A percentile compares a stretch with the other conserved stretches of the same genome.
Conservation (phyloP, 2,329 filamentous ascomycete genomes). For the Camillea tinctor region DNA sequence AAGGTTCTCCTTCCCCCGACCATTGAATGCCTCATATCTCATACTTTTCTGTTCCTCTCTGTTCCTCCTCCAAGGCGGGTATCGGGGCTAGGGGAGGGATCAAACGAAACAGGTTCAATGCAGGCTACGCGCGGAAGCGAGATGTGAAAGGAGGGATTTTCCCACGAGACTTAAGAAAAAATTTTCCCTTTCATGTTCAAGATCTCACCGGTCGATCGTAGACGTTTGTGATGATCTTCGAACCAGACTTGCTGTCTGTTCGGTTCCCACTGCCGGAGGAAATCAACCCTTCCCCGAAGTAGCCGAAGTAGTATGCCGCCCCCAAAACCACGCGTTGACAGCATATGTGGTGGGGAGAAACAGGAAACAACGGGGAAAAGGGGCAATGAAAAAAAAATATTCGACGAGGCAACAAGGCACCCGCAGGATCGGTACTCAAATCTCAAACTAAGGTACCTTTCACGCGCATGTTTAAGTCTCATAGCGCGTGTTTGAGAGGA, state of each 20-base stretch:
- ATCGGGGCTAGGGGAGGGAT: too few relatives aligned
- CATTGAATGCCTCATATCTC: not conserved
- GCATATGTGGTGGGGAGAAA: not conserved
- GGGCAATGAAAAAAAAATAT: not conserved
- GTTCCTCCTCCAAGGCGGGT: too few relatives aligned
- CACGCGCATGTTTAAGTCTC: not conserved
- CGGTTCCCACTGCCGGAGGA: not conserved
- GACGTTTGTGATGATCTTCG: not conserved
- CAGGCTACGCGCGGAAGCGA: too few relatives aligned
- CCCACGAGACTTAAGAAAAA: not conserved
- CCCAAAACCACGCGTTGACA: not conserved
- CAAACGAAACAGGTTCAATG: too few relatives aligned
- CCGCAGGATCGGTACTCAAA: not conserved
- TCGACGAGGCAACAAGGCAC: too few relatives aligned
- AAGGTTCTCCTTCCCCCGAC: not conserved
- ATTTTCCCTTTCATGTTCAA: not conserved
- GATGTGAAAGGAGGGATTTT: not conserved
- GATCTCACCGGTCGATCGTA: not conserved
- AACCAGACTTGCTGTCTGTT: not conserved
- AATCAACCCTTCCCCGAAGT: not conserved
- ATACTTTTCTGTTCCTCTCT: not conserved
- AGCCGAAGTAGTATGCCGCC: not conserved
- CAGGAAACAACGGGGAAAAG: not conserved
- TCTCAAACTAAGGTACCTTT: not conserved
- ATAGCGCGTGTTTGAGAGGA: too few relatives aligned